phyloP scores from a whole-genome alignment of 192 early-diverging fungal species.

The Neocallimastix lanati region DNA sequence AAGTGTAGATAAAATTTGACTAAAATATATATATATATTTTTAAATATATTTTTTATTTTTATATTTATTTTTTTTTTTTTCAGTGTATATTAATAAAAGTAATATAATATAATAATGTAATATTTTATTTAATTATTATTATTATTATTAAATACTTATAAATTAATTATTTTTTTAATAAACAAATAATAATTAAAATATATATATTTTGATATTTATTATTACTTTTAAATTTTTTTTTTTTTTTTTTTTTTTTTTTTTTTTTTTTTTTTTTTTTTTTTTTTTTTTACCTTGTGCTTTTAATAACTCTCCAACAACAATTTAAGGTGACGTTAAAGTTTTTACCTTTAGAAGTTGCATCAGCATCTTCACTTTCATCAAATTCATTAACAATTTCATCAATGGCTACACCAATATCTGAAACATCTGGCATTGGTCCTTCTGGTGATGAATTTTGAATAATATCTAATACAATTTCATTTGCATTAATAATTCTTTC shows the following conservation, averaged over 20 bases:
- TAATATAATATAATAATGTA: not conserved
- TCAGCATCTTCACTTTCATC: constrained; percentile 17
- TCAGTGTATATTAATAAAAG: not conserved
- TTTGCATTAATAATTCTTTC: constrained; percentile 20
- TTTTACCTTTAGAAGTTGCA: constrained; percentile 7
- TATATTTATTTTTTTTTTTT: not conserved
- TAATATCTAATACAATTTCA: constrained; percentile 41
- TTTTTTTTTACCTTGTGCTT: constrained; percentile 35
- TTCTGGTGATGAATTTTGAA: constrained; percentile 68
- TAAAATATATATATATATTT: too few species aligned
- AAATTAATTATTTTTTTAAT: too few species aligned
- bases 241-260: not conserved
- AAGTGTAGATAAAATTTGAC: not conserved
- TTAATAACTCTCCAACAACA: constrained; percentile 90
- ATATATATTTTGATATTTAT: too few species aligned
- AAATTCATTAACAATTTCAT: constrained; percentile 12
- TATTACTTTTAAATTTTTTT: too few species aligned
- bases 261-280: not conserved
- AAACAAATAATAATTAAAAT: too few species aligned
- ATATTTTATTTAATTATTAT: too few species aligned
- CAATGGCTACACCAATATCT: constrained; percentile 12
- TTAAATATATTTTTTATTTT: too few species aligned
- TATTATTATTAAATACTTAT: too few species aligned
- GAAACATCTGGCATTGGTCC: constrained; percentile 69
- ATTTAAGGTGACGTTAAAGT: constrained; percentile 46